These are phyloP conservation scores for Lactarius akahatsu DNA, from an alignment of 768 basidiomycete species.

Conservation along the genomic window DNA sequence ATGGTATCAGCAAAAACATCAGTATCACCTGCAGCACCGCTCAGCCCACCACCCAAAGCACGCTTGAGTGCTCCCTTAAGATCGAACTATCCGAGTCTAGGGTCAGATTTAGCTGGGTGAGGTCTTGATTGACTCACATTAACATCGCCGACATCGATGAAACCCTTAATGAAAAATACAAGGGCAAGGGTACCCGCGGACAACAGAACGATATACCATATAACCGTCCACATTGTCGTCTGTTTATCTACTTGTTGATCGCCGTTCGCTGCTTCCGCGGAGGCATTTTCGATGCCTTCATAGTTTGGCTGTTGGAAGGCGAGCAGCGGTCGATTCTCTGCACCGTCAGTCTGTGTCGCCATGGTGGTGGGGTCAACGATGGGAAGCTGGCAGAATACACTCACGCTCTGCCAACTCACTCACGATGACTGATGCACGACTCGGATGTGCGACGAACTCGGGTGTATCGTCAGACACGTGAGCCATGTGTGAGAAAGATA, in stretches of 20 bases:
- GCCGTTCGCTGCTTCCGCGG: not conserved
- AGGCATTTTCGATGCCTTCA: not conserved
- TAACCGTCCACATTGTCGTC: constrained; percentile 33
- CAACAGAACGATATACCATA: constrained; percentile 38
- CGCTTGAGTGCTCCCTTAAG: constrained; percentile 69
- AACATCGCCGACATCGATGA: constrained; percentile 65
- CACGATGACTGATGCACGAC: not conserved
- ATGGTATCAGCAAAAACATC: not conserved
- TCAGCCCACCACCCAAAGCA: constrained; percentile 87
- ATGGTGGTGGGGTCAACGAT: constrained; percentile 1
- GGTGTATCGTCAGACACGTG: no score
- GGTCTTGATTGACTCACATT: constrained; percentile 46
- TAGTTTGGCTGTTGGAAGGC: not conserved
- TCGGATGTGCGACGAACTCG: no score
- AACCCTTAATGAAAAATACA: constrained; percentile 62
- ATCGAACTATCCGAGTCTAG: constrained; percentile 62
- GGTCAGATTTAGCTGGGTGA: not conserved
- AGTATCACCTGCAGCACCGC: constrained; percentile 75
- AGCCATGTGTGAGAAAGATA: constrained; percentile 1
- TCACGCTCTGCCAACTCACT: not conserved
- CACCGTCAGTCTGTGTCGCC: constrained; percentile 7
- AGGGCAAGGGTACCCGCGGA: constrained; percentile 42
- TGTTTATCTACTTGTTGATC: constrained; percentile 21
- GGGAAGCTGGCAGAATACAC: not conserved
- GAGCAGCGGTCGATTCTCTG: constrained; percentile 19